These are phyloP conservation scores for Umbelopsis sp. DNA, from an alignment of 192 early-diverging fungal species.

Conservation along the genomic window DNA sequence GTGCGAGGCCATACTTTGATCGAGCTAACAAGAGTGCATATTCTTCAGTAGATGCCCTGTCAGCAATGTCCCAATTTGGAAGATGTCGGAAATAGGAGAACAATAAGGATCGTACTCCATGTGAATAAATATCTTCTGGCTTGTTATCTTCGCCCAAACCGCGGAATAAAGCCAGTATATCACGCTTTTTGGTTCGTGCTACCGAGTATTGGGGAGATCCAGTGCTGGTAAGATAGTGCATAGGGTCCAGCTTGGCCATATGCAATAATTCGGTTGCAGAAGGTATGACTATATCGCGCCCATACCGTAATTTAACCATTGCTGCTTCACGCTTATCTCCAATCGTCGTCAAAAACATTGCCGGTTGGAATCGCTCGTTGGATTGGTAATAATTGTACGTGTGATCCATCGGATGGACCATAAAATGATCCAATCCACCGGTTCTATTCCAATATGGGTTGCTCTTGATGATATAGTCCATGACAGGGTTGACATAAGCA, in stretches of 20 bases:
- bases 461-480: conserved; percentile 44
- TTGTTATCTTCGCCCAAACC: conserved; percentile 35
- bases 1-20: conserved; percentile 45
- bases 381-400: conserved; percentile 43
- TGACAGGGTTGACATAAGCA: conserved; percentile 46
- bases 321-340: conserved; percentile 44
- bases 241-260: conserved; percentile 25
- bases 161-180: conserved; percentile 43
- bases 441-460: conserved; percentile 47
- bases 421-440: conserved; percentile 43
- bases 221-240: conserved; percentile 23
- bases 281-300: conserved; percentile 49
- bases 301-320: conserved; percentile 31
- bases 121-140: conserved; percentile 39
- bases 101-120: conserved; percentile 44
- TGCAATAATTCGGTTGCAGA: conserved; percentile 42
- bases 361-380: conserved; percentile 32
- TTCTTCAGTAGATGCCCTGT: conserved; percentile 30
- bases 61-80: conserved; percentile 43
- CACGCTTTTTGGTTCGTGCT: conserved; percentile 15
- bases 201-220: conserved; percentile 30
- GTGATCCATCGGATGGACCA: conserved; percentile 50
- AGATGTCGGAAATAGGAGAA: conserved; percentile 39
- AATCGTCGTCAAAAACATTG: conserved; percentile 49
- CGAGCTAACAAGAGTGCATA: conserved; percentile 45